These are phyloP conservation scores for Neurospora sublineolata DNA, from an alignment of 495 filamentous ascomycete genomes.

Conservation along the genomic window DNA sequence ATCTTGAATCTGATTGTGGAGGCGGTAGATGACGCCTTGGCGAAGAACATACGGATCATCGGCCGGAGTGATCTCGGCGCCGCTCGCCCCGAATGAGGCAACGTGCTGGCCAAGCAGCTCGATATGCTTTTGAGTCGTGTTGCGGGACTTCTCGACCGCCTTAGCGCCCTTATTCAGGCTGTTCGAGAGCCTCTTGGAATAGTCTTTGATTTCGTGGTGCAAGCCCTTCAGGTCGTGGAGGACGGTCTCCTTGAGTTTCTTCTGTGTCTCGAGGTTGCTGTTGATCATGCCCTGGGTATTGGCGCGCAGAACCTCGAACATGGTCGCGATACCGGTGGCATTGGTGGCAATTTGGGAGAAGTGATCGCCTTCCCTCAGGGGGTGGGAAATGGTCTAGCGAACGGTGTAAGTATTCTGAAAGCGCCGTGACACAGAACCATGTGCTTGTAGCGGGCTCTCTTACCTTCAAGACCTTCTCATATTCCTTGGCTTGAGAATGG, in stretches of 20 bases:
- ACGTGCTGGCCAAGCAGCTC: constrained; percentile 81
- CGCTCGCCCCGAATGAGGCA: constrained; percentile 58
- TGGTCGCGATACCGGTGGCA: constrained; percentile 68
- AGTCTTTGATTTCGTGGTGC: constrained; percentile 92
- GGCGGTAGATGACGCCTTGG: constrained; percentile 66
- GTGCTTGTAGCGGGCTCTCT: neutral
- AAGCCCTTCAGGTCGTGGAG: constrained; percentile 81
- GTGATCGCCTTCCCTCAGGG: constrained; percentile 76
- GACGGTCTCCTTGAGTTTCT: constrained; percentile 69
- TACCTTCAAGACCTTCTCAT: constrained; percentile 88
- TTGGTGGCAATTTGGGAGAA: constrained; percentile 75
- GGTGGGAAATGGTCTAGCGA: constrained; percentile 65
- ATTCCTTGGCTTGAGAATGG: constrained; percentile 79
- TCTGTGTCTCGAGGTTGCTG: constrained; percentile 78
- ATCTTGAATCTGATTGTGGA: constrained; percentile 83
- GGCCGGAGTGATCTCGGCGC: constrained; percentile 49
- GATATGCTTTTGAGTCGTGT: constrained; percentile 84
- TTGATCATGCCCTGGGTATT: constrained; percentile 87
- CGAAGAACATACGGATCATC: constrained; percentile 85
- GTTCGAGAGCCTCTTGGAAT: constrained; percentile 71
- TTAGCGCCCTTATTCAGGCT: constrained; percentile 84
- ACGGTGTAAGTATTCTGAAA: neutral
- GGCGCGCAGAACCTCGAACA: constrained; percentile 85
- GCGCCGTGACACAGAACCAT: neutral
- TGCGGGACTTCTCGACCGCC: constrained; percentile 79